Percentiles rank a stretch among this genome's conserved stretches.
Conservation (phyloP, 805 yeast genomes). For the Yarrowia sp. region DNA sequence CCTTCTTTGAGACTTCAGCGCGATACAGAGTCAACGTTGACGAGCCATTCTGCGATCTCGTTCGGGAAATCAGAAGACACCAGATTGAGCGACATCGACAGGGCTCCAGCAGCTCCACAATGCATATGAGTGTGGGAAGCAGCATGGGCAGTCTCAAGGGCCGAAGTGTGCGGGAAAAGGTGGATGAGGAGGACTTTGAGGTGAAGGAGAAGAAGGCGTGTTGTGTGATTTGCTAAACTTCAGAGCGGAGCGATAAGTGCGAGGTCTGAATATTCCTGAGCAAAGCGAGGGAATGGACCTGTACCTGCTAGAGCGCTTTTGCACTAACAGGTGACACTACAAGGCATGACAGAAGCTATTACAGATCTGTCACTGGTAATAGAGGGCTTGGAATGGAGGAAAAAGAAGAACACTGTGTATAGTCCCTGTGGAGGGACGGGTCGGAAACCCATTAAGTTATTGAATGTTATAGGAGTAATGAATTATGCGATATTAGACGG, state of each 20-base stretch:
- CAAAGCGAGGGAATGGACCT: too few species aligned
- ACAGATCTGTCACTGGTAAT: too few species aligned
- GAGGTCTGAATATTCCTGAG: too few species aligned
- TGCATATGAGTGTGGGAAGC: slow-evolving; percentile 33
- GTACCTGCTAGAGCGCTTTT: too few species aligned
- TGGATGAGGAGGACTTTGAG: slow-evolving; percentile 6
- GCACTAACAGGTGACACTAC: too few species aligned
- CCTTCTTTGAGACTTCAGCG: slow-evolving; percentile 89
- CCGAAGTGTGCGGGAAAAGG: slow-evolving; percentile 31
- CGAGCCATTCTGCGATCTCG: slow-evolving; percentile 71
- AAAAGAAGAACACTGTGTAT: not conserved
- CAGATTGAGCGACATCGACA: slow-evolving; percentile 40
- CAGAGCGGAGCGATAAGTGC: too few species aligned
- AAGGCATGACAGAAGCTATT: too few species aligned
- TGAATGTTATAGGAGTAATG: slow-evolving; percentile 10
- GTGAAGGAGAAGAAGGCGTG: slow-evolving; percentile 23
- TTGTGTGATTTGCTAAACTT: slow-evolving; percentile 35
- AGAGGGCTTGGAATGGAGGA: not conserved
- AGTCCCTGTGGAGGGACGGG: not conserved
- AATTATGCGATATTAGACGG: slow-evolving; percentile 7
- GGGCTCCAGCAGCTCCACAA: slow-evolving; percentile 25
- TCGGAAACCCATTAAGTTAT: slow-evolving; percentile 15
- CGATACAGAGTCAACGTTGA: slow-evolving; percentile 90
- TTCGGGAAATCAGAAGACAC: slow-evolving; percentile 46
- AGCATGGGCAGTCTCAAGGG: slow-evolving; percentile 37